Base-by-base conservation (phyloP, 2,329 filamentous ascomycete genomes). In the Diaporthe ampelina region DNA sequence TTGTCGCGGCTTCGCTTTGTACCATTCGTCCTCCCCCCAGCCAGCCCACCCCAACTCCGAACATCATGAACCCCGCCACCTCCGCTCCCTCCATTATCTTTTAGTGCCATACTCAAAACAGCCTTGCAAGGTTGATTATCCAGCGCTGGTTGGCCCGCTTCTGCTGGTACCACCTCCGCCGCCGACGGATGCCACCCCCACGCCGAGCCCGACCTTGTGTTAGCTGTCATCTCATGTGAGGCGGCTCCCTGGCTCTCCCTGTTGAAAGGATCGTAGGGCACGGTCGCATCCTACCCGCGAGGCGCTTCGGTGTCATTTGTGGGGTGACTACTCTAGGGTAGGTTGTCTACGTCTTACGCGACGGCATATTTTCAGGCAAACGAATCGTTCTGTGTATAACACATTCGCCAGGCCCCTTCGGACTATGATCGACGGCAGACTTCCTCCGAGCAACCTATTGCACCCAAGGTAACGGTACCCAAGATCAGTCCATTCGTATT, bases 151-250 rank as follows among this genome's bases (percentile, higher is more conserved):
- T 56, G 72, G 72, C 57, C 40, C 67, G 72, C 67, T 71, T 74
- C 45, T 43, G 72, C 48, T 57, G 21, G 45, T 9, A 65, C 67
- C 72, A 74, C 72, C 72, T 65, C 72, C 72, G 48, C 72, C 21
- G 56, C 72, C 72, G 72, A 71, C 29, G n/a, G 3, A 13, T 10
- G 43, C 43, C 72, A 73, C 57, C 72, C 72, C 72, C 72, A 71
- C 72, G 8, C 65, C 72, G 48, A 48, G 48, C 43, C 72, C 72
- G 63, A 57, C 15, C 26, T 15, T 40, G 37, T 10, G 13, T 19
- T 35, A 21, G 26, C 56, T 65, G 48, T 45, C 63, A 73, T 61
- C 54, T 61, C 65, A 61, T 61, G 63, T 43, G 63, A 45, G 43
- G 13, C 15, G 4, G 21, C 19, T 21, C 3, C 24, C 13, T 48